Evolutionary conservation across 441 rosid species (phyloP), one percentile per base, ranked within the genome.

Genomic region (Populus hybrid): DNA sequence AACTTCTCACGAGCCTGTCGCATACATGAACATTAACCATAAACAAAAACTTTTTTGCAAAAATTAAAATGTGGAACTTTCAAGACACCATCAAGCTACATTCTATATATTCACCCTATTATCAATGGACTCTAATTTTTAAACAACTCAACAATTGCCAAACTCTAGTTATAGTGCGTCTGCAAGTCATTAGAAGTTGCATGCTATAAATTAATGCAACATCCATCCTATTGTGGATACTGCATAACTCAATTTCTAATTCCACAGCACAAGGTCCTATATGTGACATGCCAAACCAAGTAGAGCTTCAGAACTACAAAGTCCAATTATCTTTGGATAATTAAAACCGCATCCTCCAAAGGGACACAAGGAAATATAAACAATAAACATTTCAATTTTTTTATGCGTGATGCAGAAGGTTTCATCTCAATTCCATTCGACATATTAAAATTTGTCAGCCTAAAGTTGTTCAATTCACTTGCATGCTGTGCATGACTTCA

Each of bases 1-100:
- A 93, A 97, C 88, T 93, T 97, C 86, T 97, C 99, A 75, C 99
- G 98, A 79, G 95, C 94, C 99, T 97, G 85, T 38, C 53, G 35
- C 70, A 77, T 56, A 42, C 36, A 69, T 2, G 3, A 29, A 61
- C 68, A 70, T 74, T 10, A 69, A 36, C 76, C 63, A 64, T 8
- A 24, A 9, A 70, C 24, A 38, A 23, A 24, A 6, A 23, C 9
- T 18, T 2, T 14, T 42, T 50, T 26, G 53, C 53, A 71, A 18
- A 9, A n/a, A 45, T 53, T 45, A 6, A 71, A 71, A 45, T 38
- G 2, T 71, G 11, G 9, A 26, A 16, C 21, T 24, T 24, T 2
- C 21, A 53, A 26, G 23, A 7, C 31, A 50, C 9, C 20, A 23
- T 71, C 9, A 40, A 42, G 23, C 33, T 53, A 56, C 61, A 72